Conservation (phyloP, 345 rosid species). For the Rhizophora apiculata region DNA sequence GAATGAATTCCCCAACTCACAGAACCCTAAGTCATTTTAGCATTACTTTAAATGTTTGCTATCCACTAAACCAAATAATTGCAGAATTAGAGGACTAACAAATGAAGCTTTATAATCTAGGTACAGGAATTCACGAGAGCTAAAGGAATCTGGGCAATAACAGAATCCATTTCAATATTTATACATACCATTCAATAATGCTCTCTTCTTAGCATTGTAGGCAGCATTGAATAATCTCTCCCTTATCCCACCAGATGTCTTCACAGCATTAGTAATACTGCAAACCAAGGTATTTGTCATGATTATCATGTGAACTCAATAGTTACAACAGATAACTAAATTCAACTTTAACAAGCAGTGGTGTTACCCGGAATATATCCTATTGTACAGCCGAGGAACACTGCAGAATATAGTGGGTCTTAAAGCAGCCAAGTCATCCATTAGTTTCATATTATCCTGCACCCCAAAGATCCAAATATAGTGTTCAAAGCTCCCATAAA, state of each 20-base stretch:
- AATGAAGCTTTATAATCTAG: neutral
- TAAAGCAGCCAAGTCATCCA: conserved; percentile 88
- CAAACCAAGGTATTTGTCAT: conserved; percentile 25
- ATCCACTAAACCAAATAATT: neutral
- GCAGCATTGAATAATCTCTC: conserved; percentile 90
- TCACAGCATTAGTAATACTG: conserved; percentile 76
- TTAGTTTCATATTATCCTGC: conserved; percentile 88
- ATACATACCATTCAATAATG: conserved; percentile 68
- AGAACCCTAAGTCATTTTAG: too few relatives aligned
- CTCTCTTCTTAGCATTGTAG: conserved; percentile 93
- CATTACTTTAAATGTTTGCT: too few relatives aligned
- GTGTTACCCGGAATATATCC: conserved; percentile 82
- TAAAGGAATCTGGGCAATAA: neutral
- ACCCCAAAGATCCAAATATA: conserved; percentile 13
- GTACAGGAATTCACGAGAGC: neutral
- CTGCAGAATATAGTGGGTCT: conserved; percentile 93
- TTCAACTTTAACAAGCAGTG: conserved; percentile 22
- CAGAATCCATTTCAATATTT: conserved; percentile 7
- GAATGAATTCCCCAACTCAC: neutral
- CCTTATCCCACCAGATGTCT: conserved; percentile 71
- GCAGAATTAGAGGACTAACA: neutral
- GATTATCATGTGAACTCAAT: conserved; percentile 14
- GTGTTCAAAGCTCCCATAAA: conserved; percentile 8
- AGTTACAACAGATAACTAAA: conserved; percentile 13
- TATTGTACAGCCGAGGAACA: conserved; percentile 91